Conservation (phyloP, 306 rosid species). For the Spatholobus suberectus region DNA sequence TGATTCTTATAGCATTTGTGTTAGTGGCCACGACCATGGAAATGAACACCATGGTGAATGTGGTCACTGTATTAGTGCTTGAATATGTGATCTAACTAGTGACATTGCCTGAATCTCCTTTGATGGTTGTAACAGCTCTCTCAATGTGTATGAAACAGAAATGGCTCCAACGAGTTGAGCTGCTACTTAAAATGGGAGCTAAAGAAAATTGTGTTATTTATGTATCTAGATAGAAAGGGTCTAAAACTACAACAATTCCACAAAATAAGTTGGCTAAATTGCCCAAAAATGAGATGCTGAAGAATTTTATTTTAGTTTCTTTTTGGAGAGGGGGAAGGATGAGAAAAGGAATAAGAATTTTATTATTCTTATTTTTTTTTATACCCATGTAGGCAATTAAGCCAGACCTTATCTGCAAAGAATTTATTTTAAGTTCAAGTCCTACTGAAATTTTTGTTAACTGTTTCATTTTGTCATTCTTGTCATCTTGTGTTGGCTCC, state of each 20-base stretch:
- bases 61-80: constrained; percentile 67
- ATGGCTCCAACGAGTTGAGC: constrained; percentile 79
- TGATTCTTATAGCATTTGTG: constrained; percentile 58
- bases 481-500: constrained; percentile 7
- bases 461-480: not conserved
- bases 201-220: not conserved
- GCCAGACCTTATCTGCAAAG: not conserved
- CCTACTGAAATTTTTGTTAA: not conserved
- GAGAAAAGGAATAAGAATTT: not conserved
- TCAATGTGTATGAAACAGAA: constrained; percentile 72
- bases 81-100: constrained; percentile 60
- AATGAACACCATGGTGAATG: constrained; percentile 78
- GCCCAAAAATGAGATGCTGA: too few species aligned
- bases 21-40: constrained; percentile 80
- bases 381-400: not conserved
- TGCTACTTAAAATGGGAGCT: constrained; percentile 80
- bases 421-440: constrained; percentile 1
- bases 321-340: too few species aligned
- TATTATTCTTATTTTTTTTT: too few species aligned
- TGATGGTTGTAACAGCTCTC: constrained; percentile 56
- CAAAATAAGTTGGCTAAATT: too few species aligned
- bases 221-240: not conserved
- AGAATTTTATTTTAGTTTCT: too few species aligned
- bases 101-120: constrained; percentile 61
- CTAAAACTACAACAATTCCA: too few species aligned